Evolutionary conservation across 2,329 filamentous ascomycete species (phyloP).

Genomic region (Metarhizium album): DNA sequence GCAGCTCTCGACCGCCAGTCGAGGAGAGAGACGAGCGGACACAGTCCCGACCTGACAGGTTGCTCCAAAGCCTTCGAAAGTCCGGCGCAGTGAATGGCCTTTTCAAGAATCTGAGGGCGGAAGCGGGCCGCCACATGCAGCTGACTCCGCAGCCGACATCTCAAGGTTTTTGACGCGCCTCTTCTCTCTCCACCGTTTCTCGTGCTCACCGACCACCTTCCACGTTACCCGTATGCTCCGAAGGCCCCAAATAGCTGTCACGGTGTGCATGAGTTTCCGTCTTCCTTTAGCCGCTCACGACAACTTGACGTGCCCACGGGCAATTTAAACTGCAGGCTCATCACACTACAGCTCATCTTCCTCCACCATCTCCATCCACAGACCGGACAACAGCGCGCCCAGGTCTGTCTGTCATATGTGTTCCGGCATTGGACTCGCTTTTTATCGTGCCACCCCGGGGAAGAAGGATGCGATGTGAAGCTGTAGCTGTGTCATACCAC

Average conservation of each 20-base stretch:
- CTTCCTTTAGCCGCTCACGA: no score
- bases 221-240: neutral
- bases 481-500: no score
- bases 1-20: neutral
- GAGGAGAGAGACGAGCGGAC: neutral
- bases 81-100: no score
- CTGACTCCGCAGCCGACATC: neutral
- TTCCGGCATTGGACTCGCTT: neutral
- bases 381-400: neutral
- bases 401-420: neutral
- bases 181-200: neutral
- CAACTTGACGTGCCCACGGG: neutral
- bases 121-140: neutral
- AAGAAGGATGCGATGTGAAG: no score
- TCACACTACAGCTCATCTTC: neutral
- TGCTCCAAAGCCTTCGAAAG: neutral
- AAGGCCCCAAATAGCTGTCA: neutral
- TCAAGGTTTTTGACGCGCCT: neutral
- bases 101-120: neutral
- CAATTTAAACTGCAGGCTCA: neutral
- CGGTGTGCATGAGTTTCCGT: no score
- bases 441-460: no score
- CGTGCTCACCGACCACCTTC: neutral
- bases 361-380: neutral
- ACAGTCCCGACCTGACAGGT: neutral